A percentile compares a stretch with the other conserved stretches of the same genome.
Evolutionary conservation across 148 eudicot species (phyloP).

Genomic region (Silene latifolia): DNA sequence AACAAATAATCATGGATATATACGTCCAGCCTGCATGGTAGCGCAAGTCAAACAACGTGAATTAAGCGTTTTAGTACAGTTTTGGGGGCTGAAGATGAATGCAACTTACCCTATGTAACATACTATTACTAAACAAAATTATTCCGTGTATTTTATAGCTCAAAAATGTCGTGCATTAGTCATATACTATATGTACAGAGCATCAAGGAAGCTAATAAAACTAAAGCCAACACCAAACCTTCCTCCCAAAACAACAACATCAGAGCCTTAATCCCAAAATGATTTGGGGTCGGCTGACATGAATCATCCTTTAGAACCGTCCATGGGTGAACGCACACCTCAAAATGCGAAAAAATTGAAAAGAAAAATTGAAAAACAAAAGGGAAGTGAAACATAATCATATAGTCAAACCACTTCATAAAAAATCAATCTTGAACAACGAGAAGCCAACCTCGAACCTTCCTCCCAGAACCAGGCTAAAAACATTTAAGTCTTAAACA

Average conservation of each 20-base stretch:
- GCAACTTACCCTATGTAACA: not conserved
- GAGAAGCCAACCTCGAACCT: too few relatives aligned
- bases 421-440: not conserved
- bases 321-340: too few relatives aligned
- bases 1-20: constrained; percentile 95
- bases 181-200: not conserved
- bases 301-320: too few relatives aligned
- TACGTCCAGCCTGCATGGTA: constrained; percentile 80
- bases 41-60: constrained; percentile 1
- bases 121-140: not conserved
- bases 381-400: too few relatives aligned
- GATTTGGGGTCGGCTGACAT: too few relatives aligned
- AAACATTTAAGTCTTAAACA: too few relatives aligned
- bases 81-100: not conserved
- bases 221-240: not conserved
- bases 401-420: not conserved
- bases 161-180: not conserved
- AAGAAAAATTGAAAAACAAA: too few relatives aligned
- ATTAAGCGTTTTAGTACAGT: not conserved
- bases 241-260: not conserved
- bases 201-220: constrained; percentile 1
- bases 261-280: too few relatives aligned
- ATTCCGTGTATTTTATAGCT: not conserved
- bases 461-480: too few relatives aligned
- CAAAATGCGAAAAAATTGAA: too few relatives aligned